Base-by-base conservation (phyloP, 345 rosid genomes). In the Moringa oleifera region DNA sequence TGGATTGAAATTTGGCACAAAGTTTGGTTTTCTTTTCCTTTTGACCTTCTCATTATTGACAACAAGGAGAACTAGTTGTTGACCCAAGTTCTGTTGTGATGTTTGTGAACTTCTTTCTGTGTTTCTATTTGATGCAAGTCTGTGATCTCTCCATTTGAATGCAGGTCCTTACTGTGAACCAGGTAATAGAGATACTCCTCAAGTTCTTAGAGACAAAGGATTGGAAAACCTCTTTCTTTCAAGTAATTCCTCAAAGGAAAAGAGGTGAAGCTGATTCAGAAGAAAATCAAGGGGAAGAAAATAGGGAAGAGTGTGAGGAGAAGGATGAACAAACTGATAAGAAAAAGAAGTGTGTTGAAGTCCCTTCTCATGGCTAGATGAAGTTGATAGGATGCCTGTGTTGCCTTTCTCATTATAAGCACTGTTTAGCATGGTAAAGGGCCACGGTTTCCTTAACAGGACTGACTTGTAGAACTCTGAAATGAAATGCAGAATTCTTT, bases 121-220 rank as follows among this genome's bases (percentile, higher is more conserved):
- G 51, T 21, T 21, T 61, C 18, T 53, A 33, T 23, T 66, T 58
- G 37, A 17, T 49, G 51, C 11, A 36, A 46, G 0, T 53, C 4
- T 20, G 24, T 16, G 18, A 20, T 0, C 23, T 61, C 25, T 51
- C 31, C 54, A 20, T 59, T 12, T 10, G 55, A 53, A 4, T 70
- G 68, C 81, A 94, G 97, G 93, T 94, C 25, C 96, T 94, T 23
- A 90, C 98, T 23, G 96, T 93, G 66, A 93, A 93, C 76, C 98
- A 93, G 78, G 98, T 93, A 61, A 54, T 87, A 46, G 97, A 94
- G 88, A 90, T 94, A 66, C 88, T 90, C 25, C 87, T 90, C 5
- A 81, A 82, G 81, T 94, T 73, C 75, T 59, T 83, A 77, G 97
- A 90, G 79, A 88, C 91, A 7, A 79, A 61, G 73, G 91, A 90